Base-by-base conservation (phyloP, 768 basidiomycete genomes). In the Leccinum sublutescens region DNA sequence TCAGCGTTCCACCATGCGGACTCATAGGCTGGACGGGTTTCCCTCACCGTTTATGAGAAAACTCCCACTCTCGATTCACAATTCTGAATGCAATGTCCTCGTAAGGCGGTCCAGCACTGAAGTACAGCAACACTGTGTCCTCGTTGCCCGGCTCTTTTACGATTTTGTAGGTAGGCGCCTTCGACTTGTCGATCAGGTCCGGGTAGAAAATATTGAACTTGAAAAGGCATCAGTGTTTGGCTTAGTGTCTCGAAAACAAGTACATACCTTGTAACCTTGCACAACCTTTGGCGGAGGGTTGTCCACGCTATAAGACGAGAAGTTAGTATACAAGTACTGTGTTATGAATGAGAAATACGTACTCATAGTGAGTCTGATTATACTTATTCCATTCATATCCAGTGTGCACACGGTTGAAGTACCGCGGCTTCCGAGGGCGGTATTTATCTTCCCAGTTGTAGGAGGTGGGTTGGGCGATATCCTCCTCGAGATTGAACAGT, bases 311-410 rank as follows among this genome's bases (percentile, higher is more conserved):
- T 10, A 52, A 58, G 52, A 55, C 23, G 12, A 73, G 60, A 62
- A 48, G 59, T 55, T 23, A 67, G 43, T 49, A 43, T 56, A 59
- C 49, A 14, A 54, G 33, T 47, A 19, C 31, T n/a, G 36, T 31
- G 19, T 43, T 52, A 49, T 12, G 19, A 11, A 58, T 49, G 14
- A 29, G 52, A 57, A 48, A 57, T 21, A 60, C 21, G 63, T 78
- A 96, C 93, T 98, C 97, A 74, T 98, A 99, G 77, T 98, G 97
- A 4, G 97, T 98, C 74, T 98, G 96, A 74, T 98, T 98, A 75
- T 98, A 99, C 79, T 98, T 98, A 80, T 96, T 98, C 97, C 97
- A 99, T 73, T 99, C 97, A 71, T 96, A 99, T 27, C 97, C 97
- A 31, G 97, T 99, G 69, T 98, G 95, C 25, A 98, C 97, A 58